Base-by-base conservation (phyloP, 2,329 filamentous ascomycete genomes). In the Colletotrichum somersetense region DNA sequence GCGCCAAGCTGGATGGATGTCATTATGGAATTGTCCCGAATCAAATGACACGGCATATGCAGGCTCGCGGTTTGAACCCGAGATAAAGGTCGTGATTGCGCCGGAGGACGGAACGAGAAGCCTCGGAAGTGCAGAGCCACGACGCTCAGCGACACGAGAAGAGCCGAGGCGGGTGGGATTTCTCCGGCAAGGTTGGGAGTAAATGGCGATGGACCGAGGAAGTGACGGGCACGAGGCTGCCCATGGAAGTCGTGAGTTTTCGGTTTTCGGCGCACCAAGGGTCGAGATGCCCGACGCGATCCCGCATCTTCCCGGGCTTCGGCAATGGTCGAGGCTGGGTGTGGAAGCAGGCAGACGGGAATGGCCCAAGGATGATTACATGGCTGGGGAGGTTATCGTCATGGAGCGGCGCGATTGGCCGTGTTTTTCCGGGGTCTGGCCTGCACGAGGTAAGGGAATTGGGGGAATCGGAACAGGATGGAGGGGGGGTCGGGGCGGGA, bases 301-400 rank as follows among this genome's bases (percentile, higher is more conserved):
- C 70, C 70, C 70, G 70, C 66, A 72, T 62, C 66, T 72, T 72
- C 59, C 70, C 70, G 70, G 66, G 55, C 40, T 72, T 72, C 70
- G 70, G 70, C 61, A 72, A 69, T 65, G 70, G 40, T n/a, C 30
- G 5, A 61, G 59, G 59, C 69, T 72, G 59, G 48, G 46, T 30
- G 46, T 55, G 58, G 52, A 58, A 53, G 16, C 23, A 48, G 16
- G 40, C 53, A 26, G 66, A 55, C 42, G 66, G 70, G 42, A 70
- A 65, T 38, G 23, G 46, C 14, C 10, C 46, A 18, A n/a, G 66
- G 55, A 72, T 61, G 69, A 72, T 38, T 53, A 40, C 38, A 61
- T 63, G 55, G 46, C 46, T 40, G 69, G 62, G 59, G 59, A 72
- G 62, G 66, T 55, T 23, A 64, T 72, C 59, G 59, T 69, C 66